Evolutionary conservation across 805 yeast species (phyloP).

Genomic region (Isabelozyma rhagii): DNA sequence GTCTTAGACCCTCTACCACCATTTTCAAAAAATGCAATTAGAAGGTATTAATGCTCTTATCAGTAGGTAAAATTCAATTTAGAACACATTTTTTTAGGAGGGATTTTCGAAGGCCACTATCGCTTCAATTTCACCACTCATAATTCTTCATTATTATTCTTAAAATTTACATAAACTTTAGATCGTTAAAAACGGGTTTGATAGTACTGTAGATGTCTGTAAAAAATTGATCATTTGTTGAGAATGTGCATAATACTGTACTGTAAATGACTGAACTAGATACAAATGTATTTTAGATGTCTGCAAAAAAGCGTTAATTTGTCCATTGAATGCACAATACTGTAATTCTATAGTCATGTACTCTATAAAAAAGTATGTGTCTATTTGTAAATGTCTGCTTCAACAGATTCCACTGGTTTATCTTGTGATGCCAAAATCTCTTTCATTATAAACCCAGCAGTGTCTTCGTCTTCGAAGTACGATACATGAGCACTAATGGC

Average conservation of each 20-base stretch:
- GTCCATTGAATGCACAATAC: too few relatives aligned
- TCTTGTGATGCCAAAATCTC: conserved; percentile 42
- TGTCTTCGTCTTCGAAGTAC: conserved; percentile 82
- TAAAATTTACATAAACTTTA: too few relatives aligned
- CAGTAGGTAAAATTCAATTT: too few relatives aligned
- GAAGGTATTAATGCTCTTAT: too few relatives aligned
- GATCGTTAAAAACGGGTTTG: too few relatives aligned
- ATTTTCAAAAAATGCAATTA: too few relatives aligned
- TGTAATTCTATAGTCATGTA: not conserved
- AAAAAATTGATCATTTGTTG: conserved; percentile 70
- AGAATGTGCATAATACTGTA: conserved; percentile 9
- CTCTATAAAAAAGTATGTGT: not conserved
- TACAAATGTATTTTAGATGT: not conserved
- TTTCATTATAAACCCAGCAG: conserved; percentile 71
- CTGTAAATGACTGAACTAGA: not conserved
- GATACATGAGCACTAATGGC: conserved; percentile 87
- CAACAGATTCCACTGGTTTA: conserved; percentile 22
- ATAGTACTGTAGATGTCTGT: conserved; percentile 19
- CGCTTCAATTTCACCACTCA: too few relatives aligned
- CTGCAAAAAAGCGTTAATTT: too few relatives aligned
- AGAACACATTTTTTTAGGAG: too few relatives aligned
- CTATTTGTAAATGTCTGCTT: conserved; percentile 22
- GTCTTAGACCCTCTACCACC: too few relatives aligned
- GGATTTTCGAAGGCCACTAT: too few relatives aligned
- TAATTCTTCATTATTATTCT: too few relatives aligned